These are phyloP conservation scores for Metschnikowia drakensbergensis DNA, from an alignment of 805 yeast genomes.

Conservation along the genomic window DNA sequence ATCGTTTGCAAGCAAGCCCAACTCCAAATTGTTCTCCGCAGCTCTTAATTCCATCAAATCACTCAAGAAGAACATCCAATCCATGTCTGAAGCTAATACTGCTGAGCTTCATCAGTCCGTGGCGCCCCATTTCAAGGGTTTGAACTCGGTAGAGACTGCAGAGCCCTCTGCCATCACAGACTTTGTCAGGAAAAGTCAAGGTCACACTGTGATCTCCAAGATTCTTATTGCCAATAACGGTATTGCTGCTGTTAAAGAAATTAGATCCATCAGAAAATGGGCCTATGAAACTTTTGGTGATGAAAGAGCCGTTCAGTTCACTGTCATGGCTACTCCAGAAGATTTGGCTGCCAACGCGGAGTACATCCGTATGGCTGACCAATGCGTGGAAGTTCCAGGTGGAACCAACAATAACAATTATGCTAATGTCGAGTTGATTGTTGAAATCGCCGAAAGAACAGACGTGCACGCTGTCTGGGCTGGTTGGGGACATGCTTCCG, in stretches of 20 bases:
- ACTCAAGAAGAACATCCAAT: conserved; percentile 2
- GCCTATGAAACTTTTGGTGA: conserved; percentile 98
- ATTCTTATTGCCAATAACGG: conserved; percentile 97
- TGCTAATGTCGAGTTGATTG: conserved; percentile 96
- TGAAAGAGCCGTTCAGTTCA: conserved; percentile 88
- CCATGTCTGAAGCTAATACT: conserved; percentile 18
- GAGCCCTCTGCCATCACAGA: conserved; percentile 77
- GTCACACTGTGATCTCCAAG: conserved; percentile 90
- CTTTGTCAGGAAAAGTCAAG: conserved; percentile 79
- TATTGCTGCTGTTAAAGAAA: conserved; percentile 98
- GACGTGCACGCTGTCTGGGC: conserved; percentile 99
- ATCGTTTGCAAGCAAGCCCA: neutral
- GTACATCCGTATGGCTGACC: conserved; percentile 98
- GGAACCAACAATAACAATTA: conserved; percentile 98
- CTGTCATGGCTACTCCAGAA: conserved; percentile 99
- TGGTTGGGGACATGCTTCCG: conserved; percentile 99
- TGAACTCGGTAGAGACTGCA: conserved; percentile 71
- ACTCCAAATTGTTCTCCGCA: neutral
- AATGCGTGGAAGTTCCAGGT: conserved; percentile 97
- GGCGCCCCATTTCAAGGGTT: conserved; percentile 77
- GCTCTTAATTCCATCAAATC: neutral
- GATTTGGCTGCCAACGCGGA: conserved; percentile 96
- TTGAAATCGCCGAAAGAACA: conserved; percentile 95
- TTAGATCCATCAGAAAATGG: conserved; percentile 97
- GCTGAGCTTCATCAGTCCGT: conserved; percentile 31